Evolutionary conservation across 164 flowering plant species (phyloP), one percentile per base, ranked within the genome.

Genomic region (Piper betle): DNA sequence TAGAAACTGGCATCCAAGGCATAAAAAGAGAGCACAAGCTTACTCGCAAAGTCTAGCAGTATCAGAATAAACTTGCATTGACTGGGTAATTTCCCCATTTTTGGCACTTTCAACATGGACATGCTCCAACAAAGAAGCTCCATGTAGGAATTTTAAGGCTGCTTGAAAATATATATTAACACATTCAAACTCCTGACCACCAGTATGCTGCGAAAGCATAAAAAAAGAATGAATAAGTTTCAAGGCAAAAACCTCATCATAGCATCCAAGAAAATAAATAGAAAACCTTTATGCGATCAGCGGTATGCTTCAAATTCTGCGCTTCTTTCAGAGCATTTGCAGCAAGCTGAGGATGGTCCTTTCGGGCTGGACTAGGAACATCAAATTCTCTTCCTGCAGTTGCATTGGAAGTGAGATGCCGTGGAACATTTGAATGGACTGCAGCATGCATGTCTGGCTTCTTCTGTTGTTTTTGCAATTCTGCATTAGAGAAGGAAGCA

Each of bases 41-140:
- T 84, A 93, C 98, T 79, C 86, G 87, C 90, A 86, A 11, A 93
- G 79, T 66, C 73, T 80, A 63, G 91, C 98, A 39, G 98, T 93
- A 78, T 81, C 81, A 64, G 82, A 77, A 62, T 90, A 93, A 19
- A 82, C 71, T 60, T 77, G 78, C 75, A 74, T 74, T 37, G 86
- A 78, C 66, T 79, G 91, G 55, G 71, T 68, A 59, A 77, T 65
- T n/a, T 89, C 97, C 63, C 77, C 80, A 60, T 79, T 81, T 62
- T 79, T 88, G 54, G 80, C 66, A 71, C 71, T 77, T 69, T 83
- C 96, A 67, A 25, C 72, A 73, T 73, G 68, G 67, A 77, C 57
- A 53, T 78, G 73, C 73, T 91, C 99, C 50, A 85, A 72, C 39
- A 85, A 66, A 58, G 87, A 88, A 16, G 97, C 95, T 38, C 81